These are phyloP conservation scores for Trypanosoma platydactyli DNA, from an alignment of 208 protist genomes.

Conservation along the genomic window DNA sequence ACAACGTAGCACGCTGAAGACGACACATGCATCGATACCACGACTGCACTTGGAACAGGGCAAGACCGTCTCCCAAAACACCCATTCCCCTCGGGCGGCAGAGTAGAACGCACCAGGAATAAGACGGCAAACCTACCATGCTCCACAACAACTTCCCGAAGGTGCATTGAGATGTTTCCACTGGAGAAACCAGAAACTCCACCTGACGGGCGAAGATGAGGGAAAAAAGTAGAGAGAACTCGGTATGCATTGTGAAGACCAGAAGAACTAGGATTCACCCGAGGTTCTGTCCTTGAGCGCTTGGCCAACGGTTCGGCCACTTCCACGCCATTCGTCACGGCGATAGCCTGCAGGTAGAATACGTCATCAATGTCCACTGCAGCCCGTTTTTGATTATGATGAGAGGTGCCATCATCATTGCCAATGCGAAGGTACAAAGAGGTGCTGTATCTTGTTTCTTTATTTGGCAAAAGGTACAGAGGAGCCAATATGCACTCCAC, in stretches of 20 bases:
- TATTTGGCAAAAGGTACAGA: constrained; percentile 11
- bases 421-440: constrained; percentile 19
- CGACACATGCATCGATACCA: background rate
- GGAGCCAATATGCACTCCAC: constrained; percentile 25
- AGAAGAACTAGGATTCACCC: background rate
- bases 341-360: background rate
- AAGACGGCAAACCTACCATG: constrained; percentile 14
- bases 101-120: background rate
- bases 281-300: background rate
- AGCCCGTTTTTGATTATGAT: background rate
- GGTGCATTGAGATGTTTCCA: background rate
- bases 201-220: background rate
- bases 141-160: constrained; percentile 27
- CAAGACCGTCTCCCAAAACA: background rate
- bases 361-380: constrained; percentile 7
- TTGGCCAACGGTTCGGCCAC: background rate
- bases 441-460: background rate
- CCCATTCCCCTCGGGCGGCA: background rate
- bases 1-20: constrained; percentile 24
- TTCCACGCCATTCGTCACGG: background rate
- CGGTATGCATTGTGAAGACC: background rate
- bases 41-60: background rate
- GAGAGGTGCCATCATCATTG: background rate
- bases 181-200: background rate
- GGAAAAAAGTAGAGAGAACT: constrained; percentile 13